A percentile compares a stretch with the other conserved stretches of the same genome.
Evolutionary conservation across 495 filamentous ascomycete species (phyloP).

Genomic region (Podospora conica): DNA sequence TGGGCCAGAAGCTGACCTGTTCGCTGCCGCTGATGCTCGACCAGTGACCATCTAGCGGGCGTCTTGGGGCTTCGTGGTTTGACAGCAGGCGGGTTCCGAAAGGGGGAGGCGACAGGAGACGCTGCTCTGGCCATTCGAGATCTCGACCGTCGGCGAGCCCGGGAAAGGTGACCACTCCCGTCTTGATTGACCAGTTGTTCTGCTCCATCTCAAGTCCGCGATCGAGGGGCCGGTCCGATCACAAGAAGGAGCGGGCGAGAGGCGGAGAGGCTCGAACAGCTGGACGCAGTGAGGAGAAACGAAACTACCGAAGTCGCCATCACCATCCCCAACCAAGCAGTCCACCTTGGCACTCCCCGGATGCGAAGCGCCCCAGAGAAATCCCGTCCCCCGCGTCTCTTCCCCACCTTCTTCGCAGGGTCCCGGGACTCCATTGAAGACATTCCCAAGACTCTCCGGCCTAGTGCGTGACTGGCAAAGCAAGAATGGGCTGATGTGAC

Average conservation of each 20-base stretch:
- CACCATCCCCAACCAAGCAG: background rate
- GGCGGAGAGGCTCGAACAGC: background rate
- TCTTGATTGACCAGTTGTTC: background rate
- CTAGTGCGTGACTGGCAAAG: background rate
- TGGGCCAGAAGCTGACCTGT: background rate
- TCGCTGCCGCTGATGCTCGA: background rate
- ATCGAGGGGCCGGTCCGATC: background rate
- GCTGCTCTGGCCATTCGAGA: background rate
- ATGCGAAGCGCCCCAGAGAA: background rate
- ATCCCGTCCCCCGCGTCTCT: background rate
- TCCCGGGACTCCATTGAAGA: background rate
- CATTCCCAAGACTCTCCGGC: background rate
- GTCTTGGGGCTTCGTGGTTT: background rate
- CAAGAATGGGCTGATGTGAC: background rate
- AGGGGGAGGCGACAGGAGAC: background rate
- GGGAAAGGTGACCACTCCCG: background rate
- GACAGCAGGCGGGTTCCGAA: background rate
- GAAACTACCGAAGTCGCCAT: background rate
- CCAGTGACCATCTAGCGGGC: background rate
- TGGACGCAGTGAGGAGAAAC: background rate
- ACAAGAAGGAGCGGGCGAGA: background rate
- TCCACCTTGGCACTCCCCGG: background rate
- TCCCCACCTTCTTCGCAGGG: background rate
- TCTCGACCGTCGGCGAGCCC: background rate
- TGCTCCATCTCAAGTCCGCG: background rate